Base-by-base conservation (phyloP, 495 filamentous ascomycete genomes). In the Talaromyces ruber region DNA sequence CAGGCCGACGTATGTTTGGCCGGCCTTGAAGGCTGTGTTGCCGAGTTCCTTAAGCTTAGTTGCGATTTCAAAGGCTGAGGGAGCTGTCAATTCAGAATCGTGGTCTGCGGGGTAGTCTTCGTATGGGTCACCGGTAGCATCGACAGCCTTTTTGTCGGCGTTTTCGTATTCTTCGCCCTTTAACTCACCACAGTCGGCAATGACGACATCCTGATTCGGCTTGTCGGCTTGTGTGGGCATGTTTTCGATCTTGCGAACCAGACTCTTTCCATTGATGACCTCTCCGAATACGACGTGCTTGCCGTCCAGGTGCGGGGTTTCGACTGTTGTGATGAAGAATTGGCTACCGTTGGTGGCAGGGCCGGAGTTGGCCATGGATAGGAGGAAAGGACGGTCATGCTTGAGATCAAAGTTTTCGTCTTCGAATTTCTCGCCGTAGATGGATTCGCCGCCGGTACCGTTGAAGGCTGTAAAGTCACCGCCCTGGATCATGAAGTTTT, bases 401-500 rank as follows among this genome's bases (percentile, higher is more conserved):
- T 94, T 95, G 66, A 90, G 79, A 26, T 89, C 81, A 69, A 98
- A 98, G 73, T 96, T 97, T 81, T 99, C 94, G 69, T 99, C 94
- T 68, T 89, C 90, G 70, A 99, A 99, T 77, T 97, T 98, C 67
- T 90, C 89, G 70, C 94, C 94, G 71, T 99, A 99, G 73, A 99
- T 98, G 26, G 89, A 93, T 79, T 98, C 94, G 68, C 94, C 94
- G 60, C 94, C 94, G 25, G 95, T 98, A 60, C 94, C 91, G 74
- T 99, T 93, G 73, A 92, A 93, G 26, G 84, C 86, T 30, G 94
- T 99, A 76, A 99, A 99, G 73, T 99, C 94, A 73, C 94, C 94
- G 67, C 95, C 94, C 76, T 99, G 94, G 73, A 97, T 93, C 94
- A 99, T 99, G 79, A 99, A 99, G 65, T 88, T 82, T 78, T 97